Conservation (phyloP, 164 flowering plant species). For the Chloranthus sessilifolius region DNA sequence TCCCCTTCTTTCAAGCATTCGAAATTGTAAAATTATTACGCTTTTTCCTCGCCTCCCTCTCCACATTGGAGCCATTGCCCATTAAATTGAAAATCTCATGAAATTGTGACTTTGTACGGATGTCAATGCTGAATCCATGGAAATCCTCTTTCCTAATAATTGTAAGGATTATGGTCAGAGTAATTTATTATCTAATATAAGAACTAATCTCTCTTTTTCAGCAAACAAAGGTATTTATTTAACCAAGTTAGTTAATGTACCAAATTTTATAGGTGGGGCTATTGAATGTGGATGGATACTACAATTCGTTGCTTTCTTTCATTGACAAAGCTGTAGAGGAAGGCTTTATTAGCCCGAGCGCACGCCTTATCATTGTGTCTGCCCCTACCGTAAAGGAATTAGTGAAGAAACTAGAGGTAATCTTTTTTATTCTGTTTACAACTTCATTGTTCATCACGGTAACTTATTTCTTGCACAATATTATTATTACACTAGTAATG, state of each 20-base stretch:
- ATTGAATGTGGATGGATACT: constrained; percentile 75
- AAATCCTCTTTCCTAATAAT: too few relatives aligned
- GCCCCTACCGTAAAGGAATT: constrained; percentile 63
- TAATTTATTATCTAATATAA: too few relatives aligned
- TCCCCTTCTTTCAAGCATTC: neutral
- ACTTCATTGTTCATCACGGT: too few relatives aligned
- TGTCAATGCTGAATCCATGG: too few relatives aligned
- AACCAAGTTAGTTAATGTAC: neutral
- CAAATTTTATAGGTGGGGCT: constrained; percentile 49
- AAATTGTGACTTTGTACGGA: too few relatives aligned
- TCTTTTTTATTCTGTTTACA: neutral
- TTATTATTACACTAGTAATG: too few relatives aligned
- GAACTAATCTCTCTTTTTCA: too few relatives aligned
- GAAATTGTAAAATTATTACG: too few relatives aligned
- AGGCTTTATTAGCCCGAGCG: constrained; percentile 61
- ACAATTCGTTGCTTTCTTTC: constrained; percentile 62
- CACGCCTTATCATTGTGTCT: constrained; percentile 69
- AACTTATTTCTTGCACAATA: too few relatives aligned
- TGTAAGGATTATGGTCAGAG: too few relatives aligned
- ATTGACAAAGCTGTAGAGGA: constrained; percentile 78
- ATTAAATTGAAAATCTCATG: too few relatives aligned
- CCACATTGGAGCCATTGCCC: neutral
- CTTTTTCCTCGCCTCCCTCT: neutral
- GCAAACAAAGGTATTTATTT: too few relatives aligned
- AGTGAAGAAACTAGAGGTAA: constrained; percentile 72